These are phyloP conservation scores for Ziziphus jujuba DNA, from an alignment of 306 rosid species.

Conservation along the genomic window DNA sequence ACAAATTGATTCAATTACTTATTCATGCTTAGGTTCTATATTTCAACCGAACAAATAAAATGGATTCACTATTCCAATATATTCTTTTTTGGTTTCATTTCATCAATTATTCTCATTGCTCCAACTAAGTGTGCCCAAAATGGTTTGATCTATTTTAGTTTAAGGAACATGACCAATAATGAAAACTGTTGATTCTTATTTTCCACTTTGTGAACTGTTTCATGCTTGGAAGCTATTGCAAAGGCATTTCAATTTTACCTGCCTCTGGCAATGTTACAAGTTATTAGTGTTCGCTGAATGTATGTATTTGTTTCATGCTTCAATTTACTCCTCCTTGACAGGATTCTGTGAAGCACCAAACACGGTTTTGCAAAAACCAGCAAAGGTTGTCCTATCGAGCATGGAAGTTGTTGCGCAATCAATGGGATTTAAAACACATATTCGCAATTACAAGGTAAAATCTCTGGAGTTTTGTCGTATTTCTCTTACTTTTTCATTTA, in stretches of 20 bases:
- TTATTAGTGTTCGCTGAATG: not conserved
- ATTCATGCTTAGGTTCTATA: too few relatives aligned
- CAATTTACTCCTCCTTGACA: conserved; percentile 23
- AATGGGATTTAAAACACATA: conserved; percentile 91
- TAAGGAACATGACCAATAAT: too few relatives aligned
- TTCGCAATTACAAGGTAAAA: conserved; percentile 79
- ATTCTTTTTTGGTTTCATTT: too few relatives aligned
- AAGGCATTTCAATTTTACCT: not conserved
- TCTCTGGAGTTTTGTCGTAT: not conserved
- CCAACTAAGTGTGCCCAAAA: too few relatives aligned
- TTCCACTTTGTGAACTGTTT: not conserved
- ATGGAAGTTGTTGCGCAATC: conserved; percentile 96
- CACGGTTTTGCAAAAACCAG: conserved; percentile 91
- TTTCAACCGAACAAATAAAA: too few relatives aligned
- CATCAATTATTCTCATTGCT: too few relatives aligned
- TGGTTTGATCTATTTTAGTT: too few relatives aligned
- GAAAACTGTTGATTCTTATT: too few relatives aligned
- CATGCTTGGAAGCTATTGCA: not conserved
- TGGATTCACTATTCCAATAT: too few relatives aligned
- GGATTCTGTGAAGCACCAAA: conserved; percentile 66
- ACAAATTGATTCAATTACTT: too few relatives aligned
- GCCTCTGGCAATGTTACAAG: not conserved
- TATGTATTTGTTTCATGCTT: not conserved
- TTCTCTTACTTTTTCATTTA: too few relatives aligned
- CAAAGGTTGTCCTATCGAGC: conserved; percentile 75